phyloP scores from a whole-genome alignment of 768 basidiomycete genomes.

The Lactarius evosmus region DNA sequence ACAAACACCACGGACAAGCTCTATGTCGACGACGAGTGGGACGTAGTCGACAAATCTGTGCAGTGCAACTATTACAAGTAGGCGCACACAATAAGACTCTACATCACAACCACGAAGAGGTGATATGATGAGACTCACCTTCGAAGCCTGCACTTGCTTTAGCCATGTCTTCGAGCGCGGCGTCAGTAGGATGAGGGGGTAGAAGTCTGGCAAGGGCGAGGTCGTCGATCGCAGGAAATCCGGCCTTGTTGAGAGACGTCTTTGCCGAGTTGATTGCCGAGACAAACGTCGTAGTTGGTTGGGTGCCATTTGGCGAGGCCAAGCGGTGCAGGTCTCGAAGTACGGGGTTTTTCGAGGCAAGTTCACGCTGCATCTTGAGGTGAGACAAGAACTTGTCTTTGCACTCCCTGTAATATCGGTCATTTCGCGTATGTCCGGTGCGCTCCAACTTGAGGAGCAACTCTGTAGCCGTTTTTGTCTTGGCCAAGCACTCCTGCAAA shows the following conservation, averaged over 20 bases:
- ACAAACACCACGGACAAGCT: constrained; percentile 20
- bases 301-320: neutral
- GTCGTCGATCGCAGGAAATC: neutral
- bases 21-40: constrained; percentile 19
- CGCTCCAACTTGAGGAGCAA: constrained; percentile 20
- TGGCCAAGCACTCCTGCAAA: neutral
- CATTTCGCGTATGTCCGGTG: constrained; percentile 20
- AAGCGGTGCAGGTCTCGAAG: neutral
- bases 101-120: neutral
- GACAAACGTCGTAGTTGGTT: neutral
- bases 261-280: neutral
- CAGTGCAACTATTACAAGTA: constrained; percentile 8
- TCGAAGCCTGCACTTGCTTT: constrained; percentile 24
- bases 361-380: constrained; percentile 17
- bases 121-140: constrained; percentile 11
- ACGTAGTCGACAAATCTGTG: constrained; percentile 24
- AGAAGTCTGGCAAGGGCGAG: constrained; percentile 15
- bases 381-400: constrained; percentile 20
- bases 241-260: neutral
- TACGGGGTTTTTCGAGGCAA: neutral
- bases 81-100: neutral
- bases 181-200: neutral
- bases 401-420: constrained; percentile 14
- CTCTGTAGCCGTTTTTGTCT: neutral
- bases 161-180: constrained; percentile 25